Evolutionary conservation across 2,329 filamentous ascomycete species (phyloP).

Genomic region (Penicillium sp.): DNA sequence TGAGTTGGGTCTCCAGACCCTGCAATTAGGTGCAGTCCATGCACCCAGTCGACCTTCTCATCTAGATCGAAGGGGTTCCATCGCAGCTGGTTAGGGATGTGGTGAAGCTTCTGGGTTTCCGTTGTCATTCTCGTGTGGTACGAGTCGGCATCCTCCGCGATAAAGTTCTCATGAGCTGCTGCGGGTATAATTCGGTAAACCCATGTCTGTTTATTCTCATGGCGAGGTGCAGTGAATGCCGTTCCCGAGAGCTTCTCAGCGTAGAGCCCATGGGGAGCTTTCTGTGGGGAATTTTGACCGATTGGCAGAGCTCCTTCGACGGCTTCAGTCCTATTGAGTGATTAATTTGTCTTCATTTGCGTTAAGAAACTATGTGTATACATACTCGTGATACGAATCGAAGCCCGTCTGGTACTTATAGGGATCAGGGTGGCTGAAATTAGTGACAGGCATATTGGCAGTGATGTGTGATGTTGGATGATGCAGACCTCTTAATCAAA

Average conservation of each 20-base stretch:
- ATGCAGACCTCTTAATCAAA: neutral
- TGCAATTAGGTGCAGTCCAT: conserved; percentile 68
- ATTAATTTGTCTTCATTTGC: neutral
- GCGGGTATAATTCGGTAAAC: conserved; percentile 68
- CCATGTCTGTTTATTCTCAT: conserved; percentile 69
- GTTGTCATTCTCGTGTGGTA: conserved; percentile 46
- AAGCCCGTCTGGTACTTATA: conserved; percentile 81
- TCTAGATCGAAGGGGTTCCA: conserved; percentile 78
- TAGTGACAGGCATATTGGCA: conserved; percentile 59
- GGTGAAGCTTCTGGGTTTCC: conserved; percentile 57
- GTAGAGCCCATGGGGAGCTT: conserved; percentile 73
- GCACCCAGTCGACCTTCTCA: conserved; percentile 65
- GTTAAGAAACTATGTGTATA: conserved; percentile 4
- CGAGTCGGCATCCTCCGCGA: conserved; percentile 43
- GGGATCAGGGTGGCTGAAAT: conserved; percentile 62
- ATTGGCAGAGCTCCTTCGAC: conserved; percentile 70
- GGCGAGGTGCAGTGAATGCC: conserved; percentile 66
- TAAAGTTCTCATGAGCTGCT: conserved; percentile 56
- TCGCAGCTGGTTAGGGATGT: conserved; percentile 76
- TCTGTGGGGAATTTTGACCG: conserved; percentile 78
- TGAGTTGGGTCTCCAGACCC: conserved; percentile 75
- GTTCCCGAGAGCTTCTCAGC: conserved; percentile 75
- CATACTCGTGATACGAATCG: conserved; percentile 71
- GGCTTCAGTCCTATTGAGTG: conserved; percentile 64
- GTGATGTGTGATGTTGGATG: neutral